A percentile compares a stretch with the other conserved stretches of the same genome.
Conservation (phyloP, 139 green algal genomes). For the Zygnema cylindricum region DNA sequence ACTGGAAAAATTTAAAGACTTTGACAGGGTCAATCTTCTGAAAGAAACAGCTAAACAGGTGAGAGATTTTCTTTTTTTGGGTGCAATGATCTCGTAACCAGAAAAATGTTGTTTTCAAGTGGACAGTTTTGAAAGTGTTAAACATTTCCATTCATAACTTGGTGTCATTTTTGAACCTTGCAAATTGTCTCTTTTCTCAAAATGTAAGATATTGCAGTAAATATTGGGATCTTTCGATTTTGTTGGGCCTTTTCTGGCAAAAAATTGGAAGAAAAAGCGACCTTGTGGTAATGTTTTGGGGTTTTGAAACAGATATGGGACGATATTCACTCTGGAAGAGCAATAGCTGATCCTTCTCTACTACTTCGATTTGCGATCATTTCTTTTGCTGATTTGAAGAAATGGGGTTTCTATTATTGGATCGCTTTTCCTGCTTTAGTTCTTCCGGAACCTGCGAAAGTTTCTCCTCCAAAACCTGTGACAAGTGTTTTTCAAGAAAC, state of each 20-base stretch:
- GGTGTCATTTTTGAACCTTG: too few relatives aligned
- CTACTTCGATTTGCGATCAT: slow-evolving; percentile 78
- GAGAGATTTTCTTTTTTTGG: too few relatives aligned
- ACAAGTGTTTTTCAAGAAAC: neutral
- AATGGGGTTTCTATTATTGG: slow-evolving; percentile 86
- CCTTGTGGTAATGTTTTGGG: too few relatives aligned
- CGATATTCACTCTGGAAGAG: slow-evolving; percentile 71
- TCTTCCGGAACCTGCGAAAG: slow-evolving; percentile 31
- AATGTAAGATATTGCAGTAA: too few relatives aligned
- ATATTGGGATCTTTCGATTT: too few relatives aligned
- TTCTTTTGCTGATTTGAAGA: slow-evolving; percentile 89
- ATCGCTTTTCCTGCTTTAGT: slow-evolving; percentile 80
- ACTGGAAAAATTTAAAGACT: slow-evolving; percentile 71
- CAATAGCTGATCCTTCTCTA: slow-evolving; percentile 64
- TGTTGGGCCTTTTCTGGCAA: too few relatives aligned
- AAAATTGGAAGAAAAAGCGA: too few relatives aligned
- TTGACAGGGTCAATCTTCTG: slow-evolving; percentile 61
- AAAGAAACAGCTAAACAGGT: slow-evolving; percentile 20
- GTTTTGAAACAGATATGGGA: slow-evolving; percentile 67
- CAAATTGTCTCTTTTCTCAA: too few relatives aligned
- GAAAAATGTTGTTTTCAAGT: too few relatives aligned
- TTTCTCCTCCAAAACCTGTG: neutral
- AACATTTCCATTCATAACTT: too few relatives aligned
- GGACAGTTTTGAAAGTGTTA: too few relatives aligned
- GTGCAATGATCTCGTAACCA: too few relatives aligned